Evolutionary conservation across 371 early-diverging fungal genomes (phyloP).

Genomic region (Catenaria anguillulae): DNA sequence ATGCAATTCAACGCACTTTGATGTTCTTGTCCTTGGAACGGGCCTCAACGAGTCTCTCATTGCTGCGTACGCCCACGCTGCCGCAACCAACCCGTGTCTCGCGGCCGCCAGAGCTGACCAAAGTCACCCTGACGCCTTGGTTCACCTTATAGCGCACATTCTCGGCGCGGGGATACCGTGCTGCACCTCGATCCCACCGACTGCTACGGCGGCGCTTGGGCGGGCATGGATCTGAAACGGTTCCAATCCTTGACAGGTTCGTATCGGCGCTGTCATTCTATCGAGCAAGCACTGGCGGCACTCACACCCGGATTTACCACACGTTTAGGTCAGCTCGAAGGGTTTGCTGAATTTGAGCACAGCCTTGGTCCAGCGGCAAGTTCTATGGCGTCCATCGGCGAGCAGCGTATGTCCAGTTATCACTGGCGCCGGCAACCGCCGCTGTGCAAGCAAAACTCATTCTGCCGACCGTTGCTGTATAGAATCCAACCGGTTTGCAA

Average conservation of each 20-base stretch:
- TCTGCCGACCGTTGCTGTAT: background rate
- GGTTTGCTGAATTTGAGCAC: background rate
- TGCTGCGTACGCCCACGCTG: conserved; percentile 30
- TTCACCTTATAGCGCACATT: conserved; percentile 47
- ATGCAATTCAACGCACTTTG: conserved; percentile 47
- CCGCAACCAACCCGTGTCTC: background rate
- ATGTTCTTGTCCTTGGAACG: conserved; percentile 74
- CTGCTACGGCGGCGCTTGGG: conserved; percentile 70
- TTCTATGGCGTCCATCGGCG: background rate
- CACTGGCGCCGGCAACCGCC: too few species aligned
- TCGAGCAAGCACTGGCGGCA: too few species aligned
- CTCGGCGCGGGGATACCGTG: conserved; percentile 62
- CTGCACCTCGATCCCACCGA: conserved; percentile 76
- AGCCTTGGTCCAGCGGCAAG: background rate
- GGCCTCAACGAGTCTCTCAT: conserved; percentile 75
- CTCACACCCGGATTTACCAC: background rate
- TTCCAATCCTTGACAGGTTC: conserved; percentile 12
- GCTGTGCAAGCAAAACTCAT: too few species aligned
- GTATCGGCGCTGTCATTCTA: background rate
- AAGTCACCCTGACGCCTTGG: too few species aligned
- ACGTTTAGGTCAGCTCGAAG: too few species aligned
- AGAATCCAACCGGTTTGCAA: conserved; percentile 32
- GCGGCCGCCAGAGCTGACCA: too few species aligned
- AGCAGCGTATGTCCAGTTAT: too few species aligned
- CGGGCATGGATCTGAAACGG: conserved; percentile 38